Base-by-base conservation (phyloP, 1,284 basidiomycete species). In the Entoloma clypeatum region DNA sequence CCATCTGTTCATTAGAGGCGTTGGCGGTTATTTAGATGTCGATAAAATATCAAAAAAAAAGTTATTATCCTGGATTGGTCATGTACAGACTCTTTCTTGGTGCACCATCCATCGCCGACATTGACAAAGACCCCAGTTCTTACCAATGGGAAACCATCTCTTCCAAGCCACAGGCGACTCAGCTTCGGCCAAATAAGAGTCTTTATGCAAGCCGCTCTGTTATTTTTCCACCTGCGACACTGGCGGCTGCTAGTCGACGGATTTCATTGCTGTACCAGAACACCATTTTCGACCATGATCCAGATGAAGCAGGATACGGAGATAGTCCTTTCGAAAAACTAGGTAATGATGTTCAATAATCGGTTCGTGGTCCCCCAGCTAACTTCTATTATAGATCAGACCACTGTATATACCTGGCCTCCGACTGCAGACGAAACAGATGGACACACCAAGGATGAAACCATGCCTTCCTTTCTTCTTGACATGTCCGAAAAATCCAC, bases 211-310 rank as follows among this genome's bases (percentile, higher is more conserved):
- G 34, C 3, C 47, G 47, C 14, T 47, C 51, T 1, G 33, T 46
- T 31, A 27, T 54, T 29, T 37, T 70, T 13, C 76, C 71, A 7
- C 67, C 67, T 7, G 73, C 71, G 14, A 79, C 77, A 0, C 52
- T 84, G 24, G 76, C 81, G 49, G 78, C 71, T 8, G 81, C 79
- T 4, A 79, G 72, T 54, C 65, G 67, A 10, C 68, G 79, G 21
- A 78, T 87, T 26, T 86, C 84, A 2, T 44, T 72, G 30, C 59
- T 85, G 16, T 86, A 86, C 52, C 64, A 77, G 50, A 81, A 84
- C 43, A 69, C 77, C 18, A 79, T 84, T 11, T 85, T 86, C 48
- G 60, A 70, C 25, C 69, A 76, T 9, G 55, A 53, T 13, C 59
- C 55, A 3, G 63, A 66, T 2, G 64, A 66, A 19, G 62, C 59